A percentile compares a stretch with the other conserved stretches of the same genome.
phyloP scores from a whole-genome alignment of 768 basidiomycete genomes.

The Boletus pseudopeckii region DNA sequence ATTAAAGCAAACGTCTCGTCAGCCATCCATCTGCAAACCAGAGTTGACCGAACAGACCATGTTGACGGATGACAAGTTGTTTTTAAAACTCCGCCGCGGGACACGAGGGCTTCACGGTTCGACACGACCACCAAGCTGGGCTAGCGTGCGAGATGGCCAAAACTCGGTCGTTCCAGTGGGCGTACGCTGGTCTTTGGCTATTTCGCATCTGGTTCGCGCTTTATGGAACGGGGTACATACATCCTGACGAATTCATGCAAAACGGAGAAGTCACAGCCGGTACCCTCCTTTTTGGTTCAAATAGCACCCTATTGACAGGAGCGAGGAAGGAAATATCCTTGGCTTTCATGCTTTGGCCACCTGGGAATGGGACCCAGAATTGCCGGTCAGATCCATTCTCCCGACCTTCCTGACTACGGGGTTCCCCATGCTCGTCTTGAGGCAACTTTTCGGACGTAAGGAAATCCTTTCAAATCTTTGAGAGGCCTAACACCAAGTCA shows the following conservation, averaged over 20 bases:
- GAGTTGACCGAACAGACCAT: conserved; percentile 28
- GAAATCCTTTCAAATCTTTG: not conserved
- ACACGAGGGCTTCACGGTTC: not conserved
- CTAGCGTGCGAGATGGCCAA: conserved; percentile 8
- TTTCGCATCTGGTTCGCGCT: conserved; percentile 31
- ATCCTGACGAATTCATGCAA: conserved; percentile 42
- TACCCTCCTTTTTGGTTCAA: conserved; percentile 11
- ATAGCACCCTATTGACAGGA: conserved; percentile 3
- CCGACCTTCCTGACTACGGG: conserved; percentile 34
- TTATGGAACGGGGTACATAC: conserved; percentile 36
- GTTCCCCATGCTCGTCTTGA: conserved; percentile 26
- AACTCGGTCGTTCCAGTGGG: conserved; percentile 13
- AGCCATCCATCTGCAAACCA: conserved; percentile 10
- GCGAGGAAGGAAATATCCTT: conserved; percentile 27
- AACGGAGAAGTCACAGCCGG: conserved; percentile 39
- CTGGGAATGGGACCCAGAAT: conserved; percentile 38
- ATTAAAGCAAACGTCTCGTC: conserved; percentile 7
- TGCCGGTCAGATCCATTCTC: conserved; percentile 36
- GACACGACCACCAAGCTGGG: not conserved
- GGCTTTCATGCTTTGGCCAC: conserved; percentile 28
- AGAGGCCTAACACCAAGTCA: conserved; percentile 5
- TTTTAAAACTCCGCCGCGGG: conserved; percentile 29
- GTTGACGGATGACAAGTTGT: conserved; percentile 9
- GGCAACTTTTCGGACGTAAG: conserved; percentile 23
- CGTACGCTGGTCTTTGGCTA: conserved; percentile 27